phyloP scores from a whole-genome alignment of 768 basidiomycete genomes.

The Thelephora aurantiotincta region DNA sequence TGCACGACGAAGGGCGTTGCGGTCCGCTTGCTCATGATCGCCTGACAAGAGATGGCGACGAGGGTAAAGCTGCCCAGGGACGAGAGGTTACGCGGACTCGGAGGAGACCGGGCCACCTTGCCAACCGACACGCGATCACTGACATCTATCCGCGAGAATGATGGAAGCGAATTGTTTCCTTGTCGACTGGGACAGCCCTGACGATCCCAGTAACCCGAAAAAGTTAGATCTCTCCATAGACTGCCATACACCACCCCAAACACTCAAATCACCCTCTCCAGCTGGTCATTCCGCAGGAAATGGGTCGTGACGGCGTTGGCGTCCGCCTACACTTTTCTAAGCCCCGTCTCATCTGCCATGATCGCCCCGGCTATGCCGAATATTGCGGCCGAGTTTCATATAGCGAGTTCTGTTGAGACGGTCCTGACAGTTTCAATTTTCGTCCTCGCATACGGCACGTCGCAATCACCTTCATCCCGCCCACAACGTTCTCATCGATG shows the following conservation, averaged over 20 bases:
- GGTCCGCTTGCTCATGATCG: too few relatives aligned
- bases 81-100: too few relatives aligned
- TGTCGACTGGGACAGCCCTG: slow-evolving; percentile 22
- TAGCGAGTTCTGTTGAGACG: slow-evolving; percentile 32
- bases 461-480: background rate
- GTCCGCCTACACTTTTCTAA: slow-evolving; percentile 15
- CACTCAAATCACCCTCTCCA: slow-evolving; percentile 10
- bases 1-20: too few relatives aligned
- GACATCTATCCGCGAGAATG: slow-evolving; percentile 1
- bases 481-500: background rate
- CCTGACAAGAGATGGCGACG: too few relatives aligned
- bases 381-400: slow-evolving; percentile 37
- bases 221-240: slow-evolving; percentile 15
- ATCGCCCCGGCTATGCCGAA: slow-evolving; percentile 47
- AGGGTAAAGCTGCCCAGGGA: too few relatives aligned
- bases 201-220: slow-evolving; percentile 21
- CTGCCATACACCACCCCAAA: background rate
- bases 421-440: slow-evolving; percentile 50
- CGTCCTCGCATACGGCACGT: slow-evolving; percentile 41
- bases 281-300: slow-evolving; percentile 45
- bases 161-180: slow-evolving; percentile 6
- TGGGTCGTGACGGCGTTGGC: slow-evolving; percentile 27
- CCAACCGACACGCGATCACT: too few relatives aligned
- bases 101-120: too few relatives aligned
- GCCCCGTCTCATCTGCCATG: slow-evolving; percentile 56